Conservation (phyloP, 192 early-diverging fungal species). For the Chytriomyces sp. region DNA sequence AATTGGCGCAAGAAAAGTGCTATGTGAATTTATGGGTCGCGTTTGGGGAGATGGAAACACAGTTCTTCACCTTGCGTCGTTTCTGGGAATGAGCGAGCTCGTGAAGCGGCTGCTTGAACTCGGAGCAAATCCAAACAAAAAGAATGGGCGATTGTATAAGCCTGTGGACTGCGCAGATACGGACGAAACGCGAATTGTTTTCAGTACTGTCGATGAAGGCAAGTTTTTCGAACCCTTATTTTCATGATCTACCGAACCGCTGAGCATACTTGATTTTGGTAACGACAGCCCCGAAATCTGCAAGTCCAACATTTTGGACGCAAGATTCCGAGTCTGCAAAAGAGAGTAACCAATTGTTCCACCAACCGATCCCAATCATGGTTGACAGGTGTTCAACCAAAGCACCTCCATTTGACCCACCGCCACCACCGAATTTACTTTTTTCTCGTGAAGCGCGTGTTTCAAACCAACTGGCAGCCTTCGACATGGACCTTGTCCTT, state of each 20-base stretch:
- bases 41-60: conserved; percentile 74
- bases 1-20: conserved; percentile 64
- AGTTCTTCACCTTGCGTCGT: conserved; percentile 66
- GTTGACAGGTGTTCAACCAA: too few species aligned
- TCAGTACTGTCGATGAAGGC: conserved; percentile 49
- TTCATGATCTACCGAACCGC: too few species aligned
- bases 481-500: background rate
- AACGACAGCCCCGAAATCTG: too few species aligned
- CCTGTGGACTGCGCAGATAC: conserved; percentile 74
- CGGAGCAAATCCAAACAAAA: conserved; percentile 54
- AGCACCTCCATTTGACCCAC: too few species aligned
- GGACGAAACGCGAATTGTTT: conserved; percentile 56
- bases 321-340: too few species aligned
- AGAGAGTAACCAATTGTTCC: too few species aligned
- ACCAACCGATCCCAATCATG: too few species aligned
- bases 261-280: too few species aligned
- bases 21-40: conserved; percentile 72
- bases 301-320: too few species aligned
- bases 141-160: conserved; percentile 65
- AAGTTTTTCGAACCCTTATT: background rate
- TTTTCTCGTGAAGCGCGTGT: background rate
- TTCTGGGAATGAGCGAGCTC: conserved; percentile 68
- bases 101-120: conserved; percentile 63
- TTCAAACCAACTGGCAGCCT: background rate
- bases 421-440: too few species aligned